phyloP scores from a whole-genome alignment of 805 yeast species.

The Wickerhamiella qilinensis region DNA sequence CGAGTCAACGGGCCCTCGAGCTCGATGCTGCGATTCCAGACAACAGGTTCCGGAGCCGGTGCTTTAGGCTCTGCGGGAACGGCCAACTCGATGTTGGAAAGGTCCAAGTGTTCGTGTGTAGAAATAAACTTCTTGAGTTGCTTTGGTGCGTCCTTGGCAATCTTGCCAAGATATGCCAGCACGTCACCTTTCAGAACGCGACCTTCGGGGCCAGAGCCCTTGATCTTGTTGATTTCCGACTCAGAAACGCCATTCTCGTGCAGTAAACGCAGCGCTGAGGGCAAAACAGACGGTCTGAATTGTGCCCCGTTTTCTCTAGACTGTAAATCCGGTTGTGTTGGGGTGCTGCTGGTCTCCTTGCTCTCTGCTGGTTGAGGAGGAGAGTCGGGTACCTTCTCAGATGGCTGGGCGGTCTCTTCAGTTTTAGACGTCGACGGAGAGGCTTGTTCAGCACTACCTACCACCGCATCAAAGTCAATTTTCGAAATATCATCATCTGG shows the following conservation, averaged over 20 bases:
- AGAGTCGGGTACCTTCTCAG: conserved; percentile 12
- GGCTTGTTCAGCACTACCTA: conserved; percentile 11
- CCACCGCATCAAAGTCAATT: conserved; percentile 39
- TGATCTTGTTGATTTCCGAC: conserved; percentile 55
- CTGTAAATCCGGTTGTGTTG: too few species aligned
- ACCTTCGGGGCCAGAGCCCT: conserved; percentile 82
- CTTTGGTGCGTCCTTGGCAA: conserved; percentile 38
- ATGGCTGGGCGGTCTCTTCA: conserved; percentile 12
- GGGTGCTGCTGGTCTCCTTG: not conserved
- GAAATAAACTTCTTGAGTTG: conserved; percentile 41
- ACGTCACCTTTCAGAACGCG: conserved; percentile 84
- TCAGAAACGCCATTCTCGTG: conserved; percentile 43
- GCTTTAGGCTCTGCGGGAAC: conserved; percentile 17
- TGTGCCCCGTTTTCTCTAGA: too few species aligned
- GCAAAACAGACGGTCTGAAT: not conserved
- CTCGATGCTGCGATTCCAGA: conserved; percentile 14
- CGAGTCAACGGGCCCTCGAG: conserved; percentile 19
- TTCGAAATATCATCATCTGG: conserved; percentile 63
- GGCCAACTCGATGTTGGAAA: conserved; percentile 37
- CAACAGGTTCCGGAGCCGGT: conserved; percentile 12
- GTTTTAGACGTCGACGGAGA: conserved; percentile 11
- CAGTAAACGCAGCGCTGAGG: conserved; percentile 41
- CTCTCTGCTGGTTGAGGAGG: not conserved
- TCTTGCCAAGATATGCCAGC: conserved; percentile 62
- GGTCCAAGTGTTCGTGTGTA: conserved; percentile 46